Evolutionary conservation across 352 stramenopile genomes (phyloP).

Genomic region (Peronospora farinosa): DNA sequence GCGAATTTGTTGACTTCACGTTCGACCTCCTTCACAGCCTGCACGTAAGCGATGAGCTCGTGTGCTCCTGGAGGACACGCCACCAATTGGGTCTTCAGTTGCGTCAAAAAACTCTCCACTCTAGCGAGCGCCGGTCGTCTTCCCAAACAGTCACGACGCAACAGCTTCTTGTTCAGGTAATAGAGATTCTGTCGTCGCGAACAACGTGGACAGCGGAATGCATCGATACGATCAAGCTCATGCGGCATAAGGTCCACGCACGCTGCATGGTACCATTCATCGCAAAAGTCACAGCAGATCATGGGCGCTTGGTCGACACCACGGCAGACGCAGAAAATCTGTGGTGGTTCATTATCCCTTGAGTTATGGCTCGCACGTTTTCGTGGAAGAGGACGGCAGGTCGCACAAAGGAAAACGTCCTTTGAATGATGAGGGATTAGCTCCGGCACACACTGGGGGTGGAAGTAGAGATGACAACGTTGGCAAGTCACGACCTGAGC

Average conservation of each 20-base stretch:
- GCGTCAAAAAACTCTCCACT: conserved; percentile 48
- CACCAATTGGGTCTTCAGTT: conserved; percentile 52
- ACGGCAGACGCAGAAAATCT: conserved; percentile 70
- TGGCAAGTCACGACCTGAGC: conserved; percentile 44
- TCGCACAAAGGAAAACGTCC: conserved; percentile 18
- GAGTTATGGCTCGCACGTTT: conserved; percentile 7
- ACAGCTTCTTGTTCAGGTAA: conserved; percentile 56
- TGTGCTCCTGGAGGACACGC: conserved; percentile 42
- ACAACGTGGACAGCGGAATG: conserved; percentile 67
- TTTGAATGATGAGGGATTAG: conserved; percentile 8
- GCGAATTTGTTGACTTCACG: conserved; percentile 33
- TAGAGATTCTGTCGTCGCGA: conserved; percentile 60
- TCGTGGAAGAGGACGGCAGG: conserved; percentile 13
- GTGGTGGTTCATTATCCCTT: background rate
- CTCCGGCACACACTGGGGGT: conserved; percentile 46
- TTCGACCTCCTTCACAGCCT: conserved; percentile 38
- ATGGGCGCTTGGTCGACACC: conserved; percentile 59
- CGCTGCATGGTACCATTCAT: conserved; percentile 78
- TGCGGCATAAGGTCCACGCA: conserved; percentile 60
- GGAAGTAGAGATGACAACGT: conserved; percentile 47
- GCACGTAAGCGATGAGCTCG: conserved; percentile 51
- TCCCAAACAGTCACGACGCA: conserved; percentile 39
- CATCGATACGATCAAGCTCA: conserved; percentile 57
- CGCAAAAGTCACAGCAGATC: conserved; percentile 85
- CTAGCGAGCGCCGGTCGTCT: conserved; percentile 42